Evolutionary conservation across 305 asterid species (phyloP).

Genomic region (Rubia peregrina): DNA sequence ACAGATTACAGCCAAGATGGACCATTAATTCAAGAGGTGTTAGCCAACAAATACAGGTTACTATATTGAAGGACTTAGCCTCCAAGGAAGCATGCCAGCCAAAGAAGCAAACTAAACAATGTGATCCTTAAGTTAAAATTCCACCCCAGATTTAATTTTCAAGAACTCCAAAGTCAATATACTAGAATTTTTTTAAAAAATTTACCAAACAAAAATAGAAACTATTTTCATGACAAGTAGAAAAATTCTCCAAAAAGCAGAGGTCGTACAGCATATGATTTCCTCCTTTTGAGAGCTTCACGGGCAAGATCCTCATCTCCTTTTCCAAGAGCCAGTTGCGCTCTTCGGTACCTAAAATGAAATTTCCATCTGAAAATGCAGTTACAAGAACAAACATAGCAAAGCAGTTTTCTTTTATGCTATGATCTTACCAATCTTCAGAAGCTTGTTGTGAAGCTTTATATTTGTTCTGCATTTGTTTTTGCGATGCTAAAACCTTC

Average conservation of each 20-base stretch:
- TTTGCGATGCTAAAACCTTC: slow-evolving; percentile 94
- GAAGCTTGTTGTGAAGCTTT: slow-evolving; percentile 88
- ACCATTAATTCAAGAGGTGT: neutral
- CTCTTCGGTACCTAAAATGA: slow-evolving; percentile 76
- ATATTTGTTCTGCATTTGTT: slow-evolving; percentile 84
- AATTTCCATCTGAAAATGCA: slow-evolving; percentile 20
- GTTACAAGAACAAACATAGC: slow-evolving; percentile 16
- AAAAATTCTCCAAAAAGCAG: neutral
- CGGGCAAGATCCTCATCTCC: slow-evolving; percentile 99
- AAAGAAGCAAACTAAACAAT: neutral
- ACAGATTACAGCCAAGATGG: neutral
- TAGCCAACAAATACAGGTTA: neutral
- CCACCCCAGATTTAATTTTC: neutral
- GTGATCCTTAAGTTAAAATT: neutral
- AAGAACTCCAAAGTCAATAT: neutral
- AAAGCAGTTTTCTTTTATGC: slow-evolving; percentile 5
- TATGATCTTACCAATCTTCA: slow-evolving; percentile 68
- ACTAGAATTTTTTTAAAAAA: neutral
- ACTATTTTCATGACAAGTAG: neutral
- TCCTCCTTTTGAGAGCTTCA: slow-evolving; percentile 94
- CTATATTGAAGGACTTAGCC: neutral
- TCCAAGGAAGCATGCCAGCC: neutral
- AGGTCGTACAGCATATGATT: slow-evolving; percentile 71
- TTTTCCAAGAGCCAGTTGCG: slow-evolving; percentile 89
- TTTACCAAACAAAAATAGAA: neutral